phyloP scores from a whole-genome alignment of 768 basidiomycete genomes.

The Gloeostereum incarnatum region DNA sequence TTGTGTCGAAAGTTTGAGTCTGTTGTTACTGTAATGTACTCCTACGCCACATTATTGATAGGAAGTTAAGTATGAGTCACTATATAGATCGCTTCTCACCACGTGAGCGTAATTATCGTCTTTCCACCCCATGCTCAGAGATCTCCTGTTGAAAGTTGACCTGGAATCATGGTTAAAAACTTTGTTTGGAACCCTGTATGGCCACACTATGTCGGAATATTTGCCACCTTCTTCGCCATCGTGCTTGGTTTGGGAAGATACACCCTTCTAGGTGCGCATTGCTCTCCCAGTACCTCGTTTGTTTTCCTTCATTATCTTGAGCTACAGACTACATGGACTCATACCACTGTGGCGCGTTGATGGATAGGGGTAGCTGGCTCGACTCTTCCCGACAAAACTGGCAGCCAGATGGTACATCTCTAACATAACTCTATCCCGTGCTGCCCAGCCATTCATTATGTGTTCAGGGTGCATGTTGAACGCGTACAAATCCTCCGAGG shows the following conservation, averaged over 20 bases:
- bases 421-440: constrained; percentile 1
- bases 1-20: constrained; percentile 48
- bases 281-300: constrained; percentile 1
- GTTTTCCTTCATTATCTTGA: constrained; percentile 1
- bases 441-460: constrained; percentile 5
- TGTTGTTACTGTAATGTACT: too few relatives aligned
- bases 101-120: too few relatives aligned
- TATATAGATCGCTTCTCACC: too few relatives aligned
- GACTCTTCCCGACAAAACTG: constrained; percentile 60
- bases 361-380: constrained; percentile 73
- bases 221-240: constrained; percentile 27
- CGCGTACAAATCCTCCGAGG: constrained; percentile 48
- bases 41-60: too few relatives aligned
- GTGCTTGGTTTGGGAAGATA: constrained; percentile 32
- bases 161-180: too few relatives aligned
- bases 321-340: constrained; percentile 67
- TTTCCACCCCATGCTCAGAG: too few relatives aligned
- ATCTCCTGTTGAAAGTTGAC: too few relatives aligned
- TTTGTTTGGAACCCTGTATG: constrained; percentile 33
- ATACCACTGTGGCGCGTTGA: constrained; percentile 59
- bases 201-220: constrained; percentile 38
- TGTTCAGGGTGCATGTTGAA: constrained; percentile 72
- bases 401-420: constrained; percentile 74
- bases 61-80: too few relatives aligned
- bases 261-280: constrained; percentile 32